phyloP scores from a whole-genome alignment of 1,139 yeast genomes.

The Arxiozyma telluris region DNA sequence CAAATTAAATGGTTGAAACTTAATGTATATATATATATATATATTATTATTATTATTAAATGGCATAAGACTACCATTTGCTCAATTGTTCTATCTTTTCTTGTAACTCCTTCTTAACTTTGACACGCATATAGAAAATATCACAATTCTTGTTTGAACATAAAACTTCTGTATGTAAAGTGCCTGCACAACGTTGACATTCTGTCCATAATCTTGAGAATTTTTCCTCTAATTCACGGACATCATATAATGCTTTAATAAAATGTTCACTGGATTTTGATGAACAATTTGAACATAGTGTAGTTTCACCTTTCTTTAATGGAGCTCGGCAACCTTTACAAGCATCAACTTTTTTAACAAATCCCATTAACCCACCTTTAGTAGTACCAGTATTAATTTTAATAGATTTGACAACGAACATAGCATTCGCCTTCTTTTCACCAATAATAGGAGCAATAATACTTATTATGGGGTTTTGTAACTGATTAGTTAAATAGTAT shows the following conservation, averaged over 20 bases:
- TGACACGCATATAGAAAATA: slow-evolving; percentile 92
- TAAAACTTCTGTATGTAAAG: slow-evolving; percentile 87
- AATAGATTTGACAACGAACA: slow-evolving; percentile 49
- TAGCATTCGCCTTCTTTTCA: slow-evolving; percentile 67
- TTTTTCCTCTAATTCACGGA: slow-evolving; percentile 72
- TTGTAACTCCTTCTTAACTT: slow-evolving; percentile 79
- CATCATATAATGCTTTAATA: slow-evolving; percentile 66
- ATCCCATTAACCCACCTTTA: slow-evolving; percentile 77
- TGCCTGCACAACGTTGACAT: slow-evolving; percentile 96
- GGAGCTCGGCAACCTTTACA: slow-evolving; percentile 89
- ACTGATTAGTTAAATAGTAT: slow-evolving; percentile 86
- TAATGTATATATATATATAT: no score
- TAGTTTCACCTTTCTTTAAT: slow-evolving; percentile 60
- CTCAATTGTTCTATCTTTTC: slow-evolving; percentile 60
- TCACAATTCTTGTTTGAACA: slow-evolving; percentile 97
- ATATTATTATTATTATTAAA: no score
- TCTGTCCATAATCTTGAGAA: slow-evolving; percentile 95
- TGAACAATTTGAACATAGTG: slow-evolving; percentile 74
- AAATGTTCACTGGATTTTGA: slow-evolving; percentile 69
- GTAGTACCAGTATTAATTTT: slow-evolving; percentile 43
- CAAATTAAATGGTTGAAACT: neutral
- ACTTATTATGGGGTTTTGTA: slow-evolving; percentile 84
- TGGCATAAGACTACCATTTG: slow-evolving; percentile 41
- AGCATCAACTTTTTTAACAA: slow-evolving; percentile 79
- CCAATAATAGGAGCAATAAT: slow-evolving; percentile 95